A percentile compares a stretch with the other conserved stretches of the same genome.
These are phyloP conservation scores for Oryza meyeriana DNA, from an alignment of 176 grass and related monocot genomes.

Conservation along the genomic window DNA sequence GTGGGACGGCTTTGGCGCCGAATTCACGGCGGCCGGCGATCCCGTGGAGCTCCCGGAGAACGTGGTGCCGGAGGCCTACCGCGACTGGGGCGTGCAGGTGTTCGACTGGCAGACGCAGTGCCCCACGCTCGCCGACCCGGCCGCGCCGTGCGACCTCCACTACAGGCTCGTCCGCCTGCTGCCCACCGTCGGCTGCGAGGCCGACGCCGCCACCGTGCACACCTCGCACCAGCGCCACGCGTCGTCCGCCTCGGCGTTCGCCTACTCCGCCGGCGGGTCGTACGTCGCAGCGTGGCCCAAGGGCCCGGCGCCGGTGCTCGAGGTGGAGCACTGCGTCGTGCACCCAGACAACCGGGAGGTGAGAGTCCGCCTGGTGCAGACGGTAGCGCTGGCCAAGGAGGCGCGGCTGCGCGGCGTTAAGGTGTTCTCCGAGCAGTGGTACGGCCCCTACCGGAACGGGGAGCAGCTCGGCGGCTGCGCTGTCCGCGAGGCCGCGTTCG, in stretches of 20 bases:
- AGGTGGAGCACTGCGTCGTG: constrained; percentile 88
- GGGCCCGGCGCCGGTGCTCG: constrained; percentile 45
- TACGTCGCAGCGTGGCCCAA: constrained; percentile 60
- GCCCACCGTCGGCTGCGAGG: constrained; percentile 92
- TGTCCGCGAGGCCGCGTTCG: constrained; percentile 64
- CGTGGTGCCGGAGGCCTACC: constrained; percentile 78
- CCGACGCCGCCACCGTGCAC: constrained; percentile 88
- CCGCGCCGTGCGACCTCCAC: constrained; percentile 38
- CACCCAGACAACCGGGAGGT: constrained; percentile 43
- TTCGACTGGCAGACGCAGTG: constrained; percentile 98
- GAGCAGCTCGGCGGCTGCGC: constrained; percentile 83
- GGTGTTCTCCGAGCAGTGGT: constrained; percentile 91
- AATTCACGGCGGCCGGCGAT: constrained; percentile 64
- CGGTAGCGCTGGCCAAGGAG: constrained; percentile 44
- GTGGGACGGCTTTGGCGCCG: constrained; percentile 90
- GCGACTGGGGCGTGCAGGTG: constrained; percentile 84
- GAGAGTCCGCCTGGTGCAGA: constrained; percentile 65
- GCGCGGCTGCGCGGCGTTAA: constrained; percentile 50
- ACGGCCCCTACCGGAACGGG: constrained; percentile 78
- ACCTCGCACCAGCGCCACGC: constrained; percentile 62
- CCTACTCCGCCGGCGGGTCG: constrained; percentile 37
- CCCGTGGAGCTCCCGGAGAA: constrained; percentile 71
- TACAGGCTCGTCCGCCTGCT: constrained; percentile 77
- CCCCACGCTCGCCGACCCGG: constrained; percentile 71
- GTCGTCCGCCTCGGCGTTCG: constrained; percentile 54